phyloP scores from a whole-genome alignment of 73 alveolate species.

The Paramecium tetraurelia region DNA sequence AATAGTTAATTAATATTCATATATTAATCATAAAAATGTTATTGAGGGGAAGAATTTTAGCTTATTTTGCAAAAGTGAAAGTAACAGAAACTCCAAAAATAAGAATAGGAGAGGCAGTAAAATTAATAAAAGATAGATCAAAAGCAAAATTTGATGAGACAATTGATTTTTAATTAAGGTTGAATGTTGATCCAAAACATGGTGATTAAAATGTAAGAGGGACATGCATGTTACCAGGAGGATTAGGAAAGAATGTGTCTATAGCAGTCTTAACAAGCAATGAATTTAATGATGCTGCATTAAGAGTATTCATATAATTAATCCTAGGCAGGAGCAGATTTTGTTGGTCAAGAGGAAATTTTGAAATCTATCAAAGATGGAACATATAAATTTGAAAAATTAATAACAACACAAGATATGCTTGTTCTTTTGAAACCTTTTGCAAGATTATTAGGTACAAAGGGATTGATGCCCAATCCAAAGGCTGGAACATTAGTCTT shows the following conservation, averaged over 20 bases:
- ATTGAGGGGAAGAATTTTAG: constrained; percentile 15
- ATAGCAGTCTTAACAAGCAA: constrained; percentile 69
- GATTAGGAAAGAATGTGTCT: constrained; percentile 61
- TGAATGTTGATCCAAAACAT: constrained; percentile 74
- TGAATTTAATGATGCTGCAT: constrained; percentile 43
- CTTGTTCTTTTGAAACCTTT: constrained; percentile 63
- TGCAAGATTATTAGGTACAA: constrained; percentile 83
- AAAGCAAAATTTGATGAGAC: constrained; percentile 64
- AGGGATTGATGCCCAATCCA: constrained; percentile 84
- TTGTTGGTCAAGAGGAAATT: constrained; percentile 59
- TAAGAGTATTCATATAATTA: neutral
- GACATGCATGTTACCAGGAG: constrained; percentile 71
- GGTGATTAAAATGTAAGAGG: constrained; percentile 84
- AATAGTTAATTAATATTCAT: neutral
- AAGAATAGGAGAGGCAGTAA: neutral
- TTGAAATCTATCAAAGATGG: constrained; percentile 62
- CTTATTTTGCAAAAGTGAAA: neutral
- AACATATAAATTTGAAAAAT: constrained; percentile 71
- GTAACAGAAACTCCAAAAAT: neutral
- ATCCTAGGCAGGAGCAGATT: constrained; percentile 77
- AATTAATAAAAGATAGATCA: constrained; percentile 29
- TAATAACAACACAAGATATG: constrained; percentile 70
- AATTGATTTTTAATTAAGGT: constrained; percentile 60
- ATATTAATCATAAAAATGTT: neutral
- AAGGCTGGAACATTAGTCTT: constrained; percentile 75